These are phyloP conservation scores for Rhizopus microsporus DNA, from an alignment of 371 early-diverging fungal genomes.

Conservation along the genomic window DNA sequence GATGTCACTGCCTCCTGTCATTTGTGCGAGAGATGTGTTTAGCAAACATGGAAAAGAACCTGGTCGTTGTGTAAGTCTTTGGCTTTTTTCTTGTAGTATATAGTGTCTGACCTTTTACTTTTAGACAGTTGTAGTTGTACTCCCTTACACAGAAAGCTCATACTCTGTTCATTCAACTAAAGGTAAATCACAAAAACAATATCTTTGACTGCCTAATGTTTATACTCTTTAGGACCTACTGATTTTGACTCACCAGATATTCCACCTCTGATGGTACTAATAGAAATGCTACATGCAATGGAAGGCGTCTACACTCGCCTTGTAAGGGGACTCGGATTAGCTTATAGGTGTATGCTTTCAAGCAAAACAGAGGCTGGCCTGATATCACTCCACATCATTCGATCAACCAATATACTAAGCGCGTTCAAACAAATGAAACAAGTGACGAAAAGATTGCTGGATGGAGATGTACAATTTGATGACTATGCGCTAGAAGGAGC, in stretches of 20 bases:
- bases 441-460: conserved; percentile 40
- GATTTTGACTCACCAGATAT: conserved; percentile 52
- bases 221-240: conserved; percentile 31
- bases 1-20: conserved; percentile 9
- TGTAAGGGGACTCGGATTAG: conserved; percentile 59
- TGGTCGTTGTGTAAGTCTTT: conserved; percentile 34
- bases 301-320: conserved; percentile 58
- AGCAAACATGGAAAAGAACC: conserved; percentile 43
- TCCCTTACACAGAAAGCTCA: conserved; percentile 58
- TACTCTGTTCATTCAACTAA: conserved; percentile 46
- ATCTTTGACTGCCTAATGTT: neutral
- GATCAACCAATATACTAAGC: conserved; percentile 49
- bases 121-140: conserved; percentile 42
- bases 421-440: conserved; percentile 47
- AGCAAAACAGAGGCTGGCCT: conserved; percentile 46
- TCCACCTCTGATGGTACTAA: conserved; percentile 50
- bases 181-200: neutral
- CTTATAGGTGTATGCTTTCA: conserved; percentile 47
- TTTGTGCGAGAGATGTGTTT: conserved; percentile 46
- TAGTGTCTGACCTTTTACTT: neutral
- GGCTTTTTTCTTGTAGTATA: neutral
- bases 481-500: conserved; percentile 53
- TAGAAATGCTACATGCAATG: conserved; percentile 51
- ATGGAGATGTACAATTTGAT: conserved; percentile 35
- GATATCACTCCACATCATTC: conserved; percentile 46